Evolutionary conservation across 768 basidiomycete genomes (phyloP), one percentile per base, ranked within the genome.

Genomic region (Dendrothele bispora): DNA sequence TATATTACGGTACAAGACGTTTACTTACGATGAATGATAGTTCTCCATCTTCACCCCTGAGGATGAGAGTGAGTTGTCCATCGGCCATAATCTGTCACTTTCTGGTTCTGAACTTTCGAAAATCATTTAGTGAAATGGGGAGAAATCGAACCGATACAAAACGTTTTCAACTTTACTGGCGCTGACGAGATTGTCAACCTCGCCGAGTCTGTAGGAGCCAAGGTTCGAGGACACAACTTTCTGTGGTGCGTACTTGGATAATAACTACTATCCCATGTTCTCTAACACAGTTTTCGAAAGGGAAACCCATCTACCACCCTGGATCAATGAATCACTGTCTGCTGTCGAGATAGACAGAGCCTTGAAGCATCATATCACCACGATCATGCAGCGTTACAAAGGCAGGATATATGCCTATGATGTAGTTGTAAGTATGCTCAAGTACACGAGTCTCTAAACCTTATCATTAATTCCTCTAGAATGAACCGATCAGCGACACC

Each of bases 131-230:
- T 39, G 39, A 39, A 39, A 11, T 39, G 39, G 49, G 49, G 46
- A 17, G 36, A 24, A 25, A 50, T 46, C n/a, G 58, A 63, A 34
- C 61, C 58, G 18, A 39, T 61, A 29, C 58, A 54, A 28, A 62
- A 56, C 12, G 46, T 54, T 26, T 62, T 63, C 48, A 48, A 56
- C 30, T 62, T 55, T 25, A 49, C 55, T 29, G 46, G 48, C 1
- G 52, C 58, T 26, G 56, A 64, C 29, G 51, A 60, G 36, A 50
- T 60, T 22, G n/a, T 39, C n/a, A 39, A n/a, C 14, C 24, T 39
- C 21, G 39, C 39, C 5, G 39, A 11, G 21, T n/a, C 39, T 39
- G n/a, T 39, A 18, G 21, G 14, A n/a, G 39, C 39, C 17, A 3
- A 39, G 3, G 21, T 39, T 22, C 15, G 21, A n/a, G 39, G 39